Conservation (phyloP, 73 alveolate genomes). For the Paramecium tetraurelia region DNA sequence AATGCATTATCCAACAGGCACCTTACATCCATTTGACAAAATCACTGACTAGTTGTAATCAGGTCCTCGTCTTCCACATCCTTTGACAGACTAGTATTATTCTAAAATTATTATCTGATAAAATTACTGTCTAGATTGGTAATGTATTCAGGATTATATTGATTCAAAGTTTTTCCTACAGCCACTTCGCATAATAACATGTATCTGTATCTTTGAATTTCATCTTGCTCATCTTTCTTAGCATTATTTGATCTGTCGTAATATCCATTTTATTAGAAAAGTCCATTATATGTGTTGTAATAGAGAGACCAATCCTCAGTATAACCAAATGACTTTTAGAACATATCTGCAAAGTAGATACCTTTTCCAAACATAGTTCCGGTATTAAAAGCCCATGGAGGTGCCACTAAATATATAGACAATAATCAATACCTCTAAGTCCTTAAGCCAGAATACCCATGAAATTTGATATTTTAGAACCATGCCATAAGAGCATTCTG, state of each 20-base stretch:
- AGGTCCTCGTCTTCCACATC: conserved; percentile 84
- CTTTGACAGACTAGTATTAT: conserved; percentile 66
- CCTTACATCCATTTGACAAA: conserved; percentile 89
- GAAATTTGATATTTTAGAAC: conserved; percentile 86
- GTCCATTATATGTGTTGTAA: conserved; percentile 63
- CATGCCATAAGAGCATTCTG: conserved; percentile 91
- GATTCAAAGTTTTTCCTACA: conserved; percentile 81
- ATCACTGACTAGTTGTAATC: conserved; percentile 75
- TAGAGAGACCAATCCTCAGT: conserved; percentile 47
- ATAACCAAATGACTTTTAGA: conserved; percentile 75
- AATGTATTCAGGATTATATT: conserved; percentile 51
- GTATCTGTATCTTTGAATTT: conserved; percentile 58
- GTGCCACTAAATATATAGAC: conserved; percentile 76
- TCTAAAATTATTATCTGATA: background rate
- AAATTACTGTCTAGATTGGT: conserved; percentile 64
- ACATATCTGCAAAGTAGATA: conserved; percentile 89
- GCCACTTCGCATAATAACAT: conserved; percentile 95
- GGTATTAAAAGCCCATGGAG: conserved; percentile 82
- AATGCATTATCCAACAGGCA: conserved; percentile 87
- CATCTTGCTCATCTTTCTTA: background rate
- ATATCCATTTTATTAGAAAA: conserved; percentile 16
- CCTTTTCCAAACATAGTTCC: conserved; percentile 95
- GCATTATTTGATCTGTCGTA: background rate
- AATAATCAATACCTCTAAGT: background rate
- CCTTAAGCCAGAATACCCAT: conserved; percentile 82